These are phyloP conservation scores for Leonotis leonurus DNA, from an alignment of 257 asterid genomes.

Conservation along the genomic window DNA sequence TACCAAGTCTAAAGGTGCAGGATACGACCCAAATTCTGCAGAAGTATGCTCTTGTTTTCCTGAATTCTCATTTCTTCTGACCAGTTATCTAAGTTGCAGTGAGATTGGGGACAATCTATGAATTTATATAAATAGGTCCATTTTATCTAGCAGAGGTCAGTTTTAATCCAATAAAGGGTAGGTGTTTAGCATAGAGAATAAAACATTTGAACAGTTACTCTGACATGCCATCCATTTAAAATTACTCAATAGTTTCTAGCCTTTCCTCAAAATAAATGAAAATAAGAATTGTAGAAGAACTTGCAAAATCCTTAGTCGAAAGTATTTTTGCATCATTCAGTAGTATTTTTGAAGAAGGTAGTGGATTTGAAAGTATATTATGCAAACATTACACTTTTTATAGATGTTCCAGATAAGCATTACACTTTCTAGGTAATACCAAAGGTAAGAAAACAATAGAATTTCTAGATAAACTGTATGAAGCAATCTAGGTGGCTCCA, in stretches of 20 bases:
- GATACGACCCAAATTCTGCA: background rate
- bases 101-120: background rate
- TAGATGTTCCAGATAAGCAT: background rate
- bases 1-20: background rate
- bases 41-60: background rate
- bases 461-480: background rate
- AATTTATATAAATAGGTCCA: background rate
- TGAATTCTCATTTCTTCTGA: background rate
- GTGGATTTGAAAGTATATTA: background rate
- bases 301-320: too few species aligned
- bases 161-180: background rate
- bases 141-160: background rate
- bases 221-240: background rate
- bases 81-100: background rate
- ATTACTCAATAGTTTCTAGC: too few species aligned
- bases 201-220: background rate
- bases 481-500: background rate
- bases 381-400: background rate
- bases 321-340: background rate
- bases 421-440: background rate
- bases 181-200: background rate
- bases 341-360: background rate
- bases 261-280: too few species aligned
- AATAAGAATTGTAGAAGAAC: too few species aligned
- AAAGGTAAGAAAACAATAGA: background rate